phyloP scores from a whole-genome alignment of 306 rosid genomes.

The Phaseolus lunatus region DNA sequence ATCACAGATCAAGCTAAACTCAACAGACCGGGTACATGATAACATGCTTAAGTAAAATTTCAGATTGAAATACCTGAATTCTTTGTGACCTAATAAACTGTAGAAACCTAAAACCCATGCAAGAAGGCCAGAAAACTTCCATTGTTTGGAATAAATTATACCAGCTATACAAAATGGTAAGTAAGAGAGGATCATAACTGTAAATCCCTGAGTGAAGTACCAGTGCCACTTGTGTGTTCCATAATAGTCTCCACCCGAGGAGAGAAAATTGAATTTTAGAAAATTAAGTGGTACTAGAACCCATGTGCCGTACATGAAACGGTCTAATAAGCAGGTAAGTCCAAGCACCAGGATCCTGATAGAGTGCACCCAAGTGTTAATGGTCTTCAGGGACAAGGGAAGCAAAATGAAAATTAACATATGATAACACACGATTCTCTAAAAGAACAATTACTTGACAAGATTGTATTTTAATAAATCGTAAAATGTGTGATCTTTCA shows the following conservation, averaged over 20 bases:
- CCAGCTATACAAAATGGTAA: conserved; percentile 86
- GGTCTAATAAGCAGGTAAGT: conserved; percentile 71
- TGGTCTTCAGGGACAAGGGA: conserved; percentile 1
- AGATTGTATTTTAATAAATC: conserved; percentile 15
- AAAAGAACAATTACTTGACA: neutral
- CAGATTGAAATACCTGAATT: conserved; percentile 75
- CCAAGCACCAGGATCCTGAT: conserved; percentile 83
- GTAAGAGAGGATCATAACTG: conserved; percentile 80
- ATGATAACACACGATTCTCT: neutral
- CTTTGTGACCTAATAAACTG: conserved; percentile 91
- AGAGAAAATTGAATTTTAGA: conserved; percentile 90
- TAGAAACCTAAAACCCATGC: conserved; percentile 85
- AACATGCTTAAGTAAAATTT: conserved; percentile 32
- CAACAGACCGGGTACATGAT: conserved; percentile 20
- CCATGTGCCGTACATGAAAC: conserved; percentile 85
- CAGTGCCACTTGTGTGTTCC: conserved; percentile 99
- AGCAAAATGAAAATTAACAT: conserved; percentile 2
- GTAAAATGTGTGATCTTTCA: conserved; percentile 24
- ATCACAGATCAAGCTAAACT: conserved; percentile 39
- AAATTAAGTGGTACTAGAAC: conserved; percentile 87
- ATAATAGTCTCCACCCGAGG: conserved; percentile 94
- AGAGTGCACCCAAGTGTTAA: conserved; percentile 35
- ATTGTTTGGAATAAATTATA: conserved; percentile 69
- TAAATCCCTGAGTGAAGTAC: conserved; percentile 96
- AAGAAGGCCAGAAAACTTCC: conserved; percentile 86